phyloP scores from a whole-genome alignment of 345 rosid species.

The Camelina laxa region DNA sequence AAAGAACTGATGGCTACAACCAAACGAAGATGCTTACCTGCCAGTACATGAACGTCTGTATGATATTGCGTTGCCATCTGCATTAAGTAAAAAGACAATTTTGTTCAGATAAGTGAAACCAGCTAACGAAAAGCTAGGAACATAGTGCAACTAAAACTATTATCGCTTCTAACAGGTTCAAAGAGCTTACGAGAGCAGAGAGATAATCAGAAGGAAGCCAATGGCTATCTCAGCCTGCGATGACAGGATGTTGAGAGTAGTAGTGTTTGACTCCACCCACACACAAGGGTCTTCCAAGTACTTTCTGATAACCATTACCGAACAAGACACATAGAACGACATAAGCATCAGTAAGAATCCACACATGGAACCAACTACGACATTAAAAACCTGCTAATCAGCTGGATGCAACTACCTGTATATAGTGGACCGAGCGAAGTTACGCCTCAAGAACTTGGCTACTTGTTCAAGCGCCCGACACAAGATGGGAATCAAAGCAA shows the following conservation, averaged over 20 bases:
- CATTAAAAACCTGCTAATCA: conserved; percentile 13
- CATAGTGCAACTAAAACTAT: neutral
- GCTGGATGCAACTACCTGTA: conserved; percentile 63
- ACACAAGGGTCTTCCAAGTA: conserved; percentile 94
- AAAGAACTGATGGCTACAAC: neutral
- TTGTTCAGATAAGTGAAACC: conserved; percentile 22
- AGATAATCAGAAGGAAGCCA: conserved; percentile 77
- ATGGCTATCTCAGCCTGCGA: conserved; percentile 93
- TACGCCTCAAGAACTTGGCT: conserved; percentile 86
- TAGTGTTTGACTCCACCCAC: conserved; percentile 93
- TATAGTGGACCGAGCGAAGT: conserved; percentile 79
- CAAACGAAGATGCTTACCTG: conserved; percentile 59
- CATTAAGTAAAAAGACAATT: conserved; percentile 25
- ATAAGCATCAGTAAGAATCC: conserved; percentile 20
- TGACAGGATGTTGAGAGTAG: conserved; percentile 82
- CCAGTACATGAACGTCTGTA: conserved; percentile 99
- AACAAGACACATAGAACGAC: conserved; percentile 19
- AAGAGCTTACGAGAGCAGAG: conserved; percentile 76
- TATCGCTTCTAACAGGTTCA: conserved; percentile 1
- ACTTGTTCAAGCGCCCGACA: conserved; percentile 81
- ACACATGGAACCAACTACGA: conserved; percentile 24
- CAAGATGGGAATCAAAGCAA: conserved; percentile 88
- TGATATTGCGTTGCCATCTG: conserved; percentile 98
- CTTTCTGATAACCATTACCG: conserved; percentile 57
- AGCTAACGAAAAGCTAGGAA: neutral